phyloP scores from a whole-genome alignment of 805 yeast species.

The Middelhovenomyces tepae region DNA sequence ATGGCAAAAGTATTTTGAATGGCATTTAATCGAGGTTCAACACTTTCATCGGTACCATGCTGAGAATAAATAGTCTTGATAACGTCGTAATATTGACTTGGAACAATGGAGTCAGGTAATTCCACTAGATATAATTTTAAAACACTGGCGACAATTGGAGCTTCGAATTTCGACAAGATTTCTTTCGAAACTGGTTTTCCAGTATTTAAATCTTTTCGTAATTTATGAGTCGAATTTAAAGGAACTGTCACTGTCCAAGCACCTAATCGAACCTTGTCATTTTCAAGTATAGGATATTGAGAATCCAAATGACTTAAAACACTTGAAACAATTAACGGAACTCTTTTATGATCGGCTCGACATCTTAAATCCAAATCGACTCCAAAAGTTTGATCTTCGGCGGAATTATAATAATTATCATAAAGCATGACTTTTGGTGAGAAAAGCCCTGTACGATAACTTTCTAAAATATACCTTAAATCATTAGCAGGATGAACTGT shows the following conservation, averaged over 20 bases:
- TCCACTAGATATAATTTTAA: conserved; percentile 69
- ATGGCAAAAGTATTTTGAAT: conserved; percentile 58
- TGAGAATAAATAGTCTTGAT: conserved; percentile 57
- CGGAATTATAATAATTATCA: conserved; percentile 70
- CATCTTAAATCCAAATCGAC: conserved; percentile 65
- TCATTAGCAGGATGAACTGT: conserved; percentile 64
- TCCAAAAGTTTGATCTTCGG: conserved; percentile 67
- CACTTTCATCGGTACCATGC: conserved; percentile 32
- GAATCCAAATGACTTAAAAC: conserved; percentile 59
- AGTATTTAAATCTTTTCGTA: conserved; percentile 46
- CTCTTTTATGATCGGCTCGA: conserved; percentile 60
- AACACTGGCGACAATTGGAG: conserved; percentile 56
- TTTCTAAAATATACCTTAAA: conserved; percentile 54
- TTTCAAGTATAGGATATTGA: conserved; percentile 52
- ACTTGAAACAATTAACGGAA: conserved; percentile 58
- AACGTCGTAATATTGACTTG: conserved; percentile 55
- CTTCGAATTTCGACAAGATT: conserved; percentile 31
- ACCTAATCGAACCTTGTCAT: conserved; percentile 59
- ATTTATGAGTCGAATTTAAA: conserved; percentile 48
- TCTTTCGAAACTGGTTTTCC: conserved; percentile 22
- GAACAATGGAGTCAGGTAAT: conserved; percentile 67
- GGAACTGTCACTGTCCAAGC: conserved; percentile 65
- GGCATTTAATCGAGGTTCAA: conserved; percentile 44
- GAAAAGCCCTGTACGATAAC: conserved; percentile 65
- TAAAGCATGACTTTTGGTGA: conserved; percentile 63